Evolutionary conservation across 495 filamentous ascomycete species (phyloP).

Genomic region (Tuber calosporum): DNA sequence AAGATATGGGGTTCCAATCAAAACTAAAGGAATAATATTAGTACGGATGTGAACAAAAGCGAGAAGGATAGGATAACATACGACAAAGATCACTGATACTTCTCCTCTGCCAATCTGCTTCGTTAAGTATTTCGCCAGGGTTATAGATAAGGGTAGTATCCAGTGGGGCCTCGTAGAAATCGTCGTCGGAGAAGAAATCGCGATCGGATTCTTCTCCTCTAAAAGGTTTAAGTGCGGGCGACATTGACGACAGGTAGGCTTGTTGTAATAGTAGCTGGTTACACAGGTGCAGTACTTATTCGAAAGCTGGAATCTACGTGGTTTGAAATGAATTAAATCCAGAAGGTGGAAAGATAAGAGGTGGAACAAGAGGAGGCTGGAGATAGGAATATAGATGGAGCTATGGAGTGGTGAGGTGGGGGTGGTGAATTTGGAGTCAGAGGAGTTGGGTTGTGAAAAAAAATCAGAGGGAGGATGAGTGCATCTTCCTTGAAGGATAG

Average conservation of each 20-base stretch:
- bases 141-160: background rate
- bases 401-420: background rate
- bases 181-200: background rate
- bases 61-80: background rate
- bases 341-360: background rate
- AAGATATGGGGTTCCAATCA: constrained; percentile 42
- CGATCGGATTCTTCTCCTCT: background rate
- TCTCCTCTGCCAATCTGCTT: constrained; percentile 6
- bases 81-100: constrained; percentile 1
- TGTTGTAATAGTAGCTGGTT: background rate
- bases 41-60: background rate
- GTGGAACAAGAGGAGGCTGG: background rate
- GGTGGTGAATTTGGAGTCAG: background rate
- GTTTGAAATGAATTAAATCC: background rate
- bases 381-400: background rate
- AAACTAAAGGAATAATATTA: constrained; percentile 26
- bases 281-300: background rate
- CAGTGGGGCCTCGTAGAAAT: background rate
- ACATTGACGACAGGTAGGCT: background rate
- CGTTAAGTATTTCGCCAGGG: background rate
- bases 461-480: background rate
- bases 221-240: background rate
- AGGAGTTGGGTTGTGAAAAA: background rate
- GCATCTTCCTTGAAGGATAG: background rate
- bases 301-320: background rate